Evolutionary conservation across 2,329 filamentous ascomycete species (phyloP).

Genomic region (Fusarium denticulatum): DNA sequence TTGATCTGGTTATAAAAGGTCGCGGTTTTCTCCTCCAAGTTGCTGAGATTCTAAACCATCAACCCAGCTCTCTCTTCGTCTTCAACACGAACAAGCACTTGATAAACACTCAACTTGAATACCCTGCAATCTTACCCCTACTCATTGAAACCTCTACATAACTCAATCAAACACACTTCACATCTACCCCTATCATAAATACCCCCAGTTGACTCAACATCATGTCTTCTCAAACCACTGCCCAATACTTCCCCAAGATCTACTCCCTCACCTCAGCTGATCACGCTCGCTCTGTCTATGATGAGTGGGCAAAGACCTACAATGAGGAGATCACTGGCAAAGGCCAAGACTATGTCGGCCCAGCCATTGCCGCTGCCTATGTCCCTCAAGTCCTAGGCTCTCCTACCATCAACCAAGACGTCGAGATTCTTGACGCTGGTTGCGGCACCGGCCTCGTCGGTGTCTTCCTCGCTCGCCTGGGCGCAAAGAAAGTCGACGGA

Average conservation of each 20-base stretch:
- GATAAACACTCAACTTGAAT: neutral
- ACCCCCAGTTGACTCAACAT: conserved; percentile 7
- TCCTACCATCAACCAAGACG: conserved; percentile 33
- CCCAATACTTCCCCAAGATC: conserved; percentile 40
- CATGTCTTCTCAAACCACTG: conserved; percentile 40
- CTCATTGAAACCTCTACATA: neutral
- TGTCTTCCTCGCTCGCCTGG: conserved; percentile 54
- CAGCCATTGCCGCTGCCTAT: conserved; percentile 49
- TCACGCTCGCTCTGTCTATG: conserved; percentile 47
- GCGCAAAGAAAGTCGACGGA: conserved; percentile 60
- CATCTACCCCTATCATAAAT: neutral
- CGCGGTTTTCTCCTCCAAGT: conserved; percentile 12
- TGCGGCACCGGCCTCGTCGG: conserved; percentile 66
- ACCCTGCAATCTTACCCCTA: neutral
- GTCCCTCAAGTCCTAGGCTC: conserved; percentile 46
- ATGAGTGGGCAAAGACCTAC: conserved; percentile 50
- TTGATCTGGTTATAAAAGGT: conserved; percentile 24
- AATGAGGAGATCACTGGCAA: conserved; percentile 48
- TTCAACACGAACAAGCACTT: conserved; percentile 23
- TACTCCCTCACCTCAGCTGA: conserved; percentile 42
- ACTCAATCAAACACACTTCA: neutral
- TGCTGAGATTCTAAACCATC: conserved; percentile 12
- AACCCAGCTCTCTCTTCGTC: conserved; percentile 3
- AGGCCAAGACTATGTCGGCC: conserved; percentile 55
- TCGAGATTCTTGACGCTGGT: conserved; percentile 62